phyloP scores from a whole-genome alignment of 2,329 filamentous ascomycete species.

The Cladosporium velox region DNA sequence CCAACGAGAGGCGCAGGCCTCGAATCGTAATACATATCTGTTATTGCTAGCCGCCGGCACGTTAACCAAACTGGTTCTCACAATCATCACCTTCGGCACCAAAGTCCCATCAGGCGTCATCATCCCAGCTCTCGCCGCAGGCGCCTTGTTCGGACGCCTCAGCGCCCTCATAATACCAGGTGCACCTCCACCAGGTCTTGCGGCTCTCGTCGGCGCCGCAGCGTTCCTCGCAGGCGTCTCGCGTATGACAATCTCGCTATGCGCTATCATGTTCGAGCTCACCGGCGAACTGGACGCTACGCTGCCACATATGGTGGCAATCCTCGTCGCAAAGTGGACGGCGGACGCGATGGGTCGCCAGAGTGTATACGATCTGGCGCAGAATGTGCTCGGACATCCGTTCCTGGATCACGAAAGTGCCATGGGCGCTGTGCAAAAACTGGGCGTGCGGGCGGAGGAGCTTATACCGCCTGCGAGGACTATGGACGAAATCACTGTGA shows the following conservation, averaged over 20 bases:
- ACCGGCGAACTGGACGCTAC: slow-evolving; percentile 61
- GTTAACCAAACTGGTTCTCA: slow-evolving; percentile 57
- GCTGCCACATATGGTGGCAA: slow-evolving; percentile 61
- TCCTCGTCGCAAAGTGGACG: slow-evolving; percentile 61
- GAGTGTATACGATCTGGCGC: slow-evolving; percentile 62
- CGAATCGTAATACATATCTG: slow-evolving; percentile 45
- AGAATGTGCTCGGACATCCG: slow-evolving; percentile 59
- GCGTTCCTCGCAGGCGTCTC: slow-evolving; percentile 61
- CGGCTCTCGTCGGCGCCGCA: slow-evolving; percentile 62
- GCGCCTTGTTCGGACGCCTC: slow-evolving; percentile 60
- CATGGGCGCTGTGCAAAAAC: slow-evolving; percentile 44
- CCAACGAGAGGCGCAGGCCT: slow-evolving; percentile 48
- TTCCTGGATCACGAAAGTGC: slow-evolving; percentile 58
- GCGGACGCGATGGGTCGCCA: slow-evolving; percentile 57
- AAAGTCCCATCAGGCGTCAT: slow-evolving; percentile 64
- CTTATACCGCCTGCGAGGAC: slow-evolving; percentile 56
- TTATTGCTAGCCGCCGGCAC: slow-evolving; percentile 57
- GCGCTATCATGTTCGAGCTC: slow-evolving; percentile 64
- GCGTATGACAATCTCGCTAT: slow-evolving; percentile 60
- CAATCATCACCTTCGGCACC: slow-evolving; percentile 60
- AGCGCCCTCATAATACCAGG: slow-evolving; percentile 48
- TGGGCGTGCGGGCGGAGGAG: slow-evolving; percentile 45
- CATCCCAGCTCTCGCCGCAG: slow-evolving; percentile 60
- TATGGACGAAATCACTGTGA: slow-evolving; percentile 59
- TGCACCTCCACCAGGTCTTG: slow-evolving; percentile 57